phyloP scores from a whole-genome alignment of 225 moss, liverwort and hornwort species.

The Marchantia paleacea region DNA sequence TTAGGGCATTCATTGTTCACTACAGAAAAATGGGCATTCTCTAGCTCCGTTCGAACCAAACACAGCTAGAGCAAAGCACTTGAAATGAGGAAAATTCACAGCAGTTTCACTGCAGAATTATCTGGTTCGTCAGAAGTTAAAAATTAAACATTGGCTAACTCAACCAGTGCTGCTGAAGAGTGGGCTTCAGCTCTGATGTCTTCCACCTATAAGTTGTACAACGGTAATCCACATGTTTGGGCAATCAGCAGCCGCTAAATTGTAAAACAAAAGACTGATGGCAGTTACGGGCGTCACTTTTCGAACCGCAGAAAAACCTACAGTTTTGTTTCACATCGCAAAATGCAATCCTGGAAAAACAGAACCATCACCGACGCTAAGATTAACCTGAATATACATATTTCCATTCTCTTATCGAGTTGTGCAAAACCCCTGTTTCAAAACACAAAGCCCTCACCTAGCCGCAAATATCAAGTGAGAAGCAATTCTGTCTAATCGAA shows the following conservation, averaged over 20 bases:
- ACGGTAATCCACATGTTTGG: background rate
- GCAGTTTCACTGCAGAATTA: too few species aligned
- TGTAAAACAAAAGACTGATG: background rate
- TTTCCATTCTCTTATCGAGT: background rate
- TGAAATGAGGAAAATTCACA: too few species aligned
- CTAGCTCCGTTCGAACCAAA: too few species aligned
- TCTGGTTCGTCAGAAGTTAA: too few species aligned
- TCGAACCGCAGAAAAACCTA: background rate
- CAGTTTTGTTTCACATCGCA: background rate
- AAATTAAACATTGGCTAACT: too few species aligned
- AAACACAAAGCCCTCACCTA: too few species aligned
- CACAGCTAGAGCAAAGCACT: too few species aligned
- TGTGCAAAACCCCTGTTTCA: background rate
- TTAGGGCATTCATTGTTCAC: too few species aligned
- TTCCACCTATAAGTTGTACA: background rate
- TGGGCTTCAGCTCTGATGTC: background rate
- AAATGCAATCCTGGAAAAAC: background rate
- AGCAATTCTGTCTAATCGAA: background rate
- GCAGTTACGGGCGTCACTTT: background rate
- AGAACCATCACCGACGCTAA: background rate
- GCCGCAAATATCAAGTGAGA: background rate
- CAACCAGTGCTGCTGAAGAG: background rate
- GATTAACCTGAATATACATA: background rate
- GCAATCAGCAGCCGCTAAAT: background rate
- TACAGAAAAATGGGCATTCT: too few species aligned